These are phyloP conservation scores for Elsinoe perseae DNA, from an alignment of 2,329 filamentous ascomycete species.

Conservation along the genomic window DNA sequence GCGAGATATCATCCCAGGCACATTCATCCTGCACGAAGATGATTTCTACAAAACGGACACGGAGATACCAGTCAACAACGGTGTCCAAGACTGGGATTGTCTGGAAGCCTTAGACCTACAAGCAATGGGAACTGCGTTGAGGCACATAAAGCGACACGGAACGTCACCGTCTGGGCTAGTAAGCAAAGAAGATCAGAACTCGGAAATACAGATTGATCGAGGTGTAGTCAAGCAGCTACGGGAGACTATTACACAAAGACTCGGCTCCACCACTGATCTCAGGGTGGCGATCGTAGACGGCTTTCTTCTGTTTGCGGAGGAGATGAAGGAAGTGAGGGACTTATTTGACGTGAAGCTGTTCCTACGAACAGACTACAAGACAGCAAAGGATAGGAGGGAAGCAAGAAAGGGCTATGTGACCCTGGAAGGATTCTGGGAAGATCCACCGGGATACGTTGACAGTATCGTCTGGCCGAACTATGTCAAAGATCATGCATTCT, in stretches of 20 bases:
- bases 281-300: slow-evolving; percentile 72
- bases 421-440: slow-evolving; percentile 80
- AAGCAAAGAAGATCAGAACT: slow-evolving; percentile 54
- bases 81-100: slow-evolving; percentile 86
- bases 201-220: slow-evolving; percentile 37
- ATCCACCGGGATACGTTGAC: slow-evolving; percentile 91
- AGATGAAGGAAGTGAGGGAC: slow-evolving; percentile 45
- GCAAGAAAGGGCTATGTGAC: slow-evolving; percentile 71
- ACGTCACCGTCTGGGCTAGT: slow-evolving; percentile 46
- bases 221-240: slow-evolving; percentile 26
- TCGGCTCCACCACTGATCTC: slow-evolving; percentile 20
- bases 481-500: slow-evolving; percentile 67
- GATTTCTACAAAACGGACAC: slow-evolving; percentile 85
- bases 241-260: slow-evolving; percentile 18
- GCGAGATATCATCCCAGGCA: slow-evolving; percentile 63
- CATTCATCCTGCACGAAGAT: slow-evolving; percentile 86
- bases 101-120: slow-evolving; percentile 66
- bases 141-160: slow-evolving; percentile 63
- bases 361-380: slow-evolving; percentile 58
- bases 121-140: slow-evolving; percentile 58
- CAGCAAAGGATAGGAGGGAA: slow-evolving; percentile 57
- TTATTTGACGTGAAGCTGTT: slow-evolving; percentile 72
- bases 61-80: slow-evolving; percentile 49
- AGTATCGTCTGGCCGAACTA: slow-evolving; percentile 96
- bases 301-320: slow-evolving; percentile 70